Evolutionary conservation across 2,329 filamentous ascomycete genomes (phyloP).

Genomic region (Fusarium subtropicale): DNA sequence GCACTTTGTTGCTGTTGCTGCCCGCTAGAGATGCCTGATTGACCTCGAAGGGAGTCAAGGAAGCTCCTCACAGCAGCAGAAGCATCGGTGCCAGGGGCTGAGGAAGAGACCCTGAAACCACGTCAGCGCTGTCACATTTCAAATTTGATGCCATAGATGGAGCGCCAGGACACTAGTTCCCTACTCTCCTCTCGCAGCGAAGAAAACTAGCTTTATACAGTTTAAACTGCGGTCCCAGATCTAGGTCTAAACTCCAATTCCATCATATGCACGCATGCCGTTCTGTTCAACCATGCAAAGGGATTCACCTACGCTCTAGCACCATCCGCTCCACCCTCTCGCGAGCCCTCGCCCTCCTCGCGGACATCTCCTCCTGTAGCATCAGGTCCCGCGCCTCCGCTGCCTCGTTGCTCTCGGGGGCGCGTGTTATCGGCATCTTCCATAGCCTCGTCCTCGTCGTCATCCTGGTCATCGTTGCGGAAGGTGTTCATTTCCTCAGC

Average conservation of each 20-base stretch:
- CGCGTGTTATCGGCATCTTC: conserved; percentile 75
- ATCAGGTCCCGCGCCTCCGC: conserved; percentile 84
- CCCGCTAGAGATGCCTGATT: conserved; percentile 55
- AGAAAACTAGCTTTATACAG: conserved; percentile 51
- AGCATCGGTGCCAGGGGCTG: conserved; percentile 77
- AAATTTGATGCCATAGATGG: conserved; percentile 38
- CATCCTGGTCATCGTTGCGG: conserved; percentile 60
- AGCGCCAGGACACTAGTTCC: conserved; percentile 45
- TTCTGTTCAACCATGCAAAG: conserved; percentile 48
- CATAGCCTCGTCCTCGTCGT: conserved; percentile 65
- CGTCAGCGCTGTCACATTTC: conserved; percentile 57
- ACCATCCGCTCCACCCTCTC: conserved; percentile 95
- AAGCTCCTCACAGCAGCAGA: conserved; percentile 87
- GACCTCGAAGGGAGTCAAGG: conserved; percentile 80
- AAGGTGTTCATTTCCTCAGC: conserved; percentile 76
- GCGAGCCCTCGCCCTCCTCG: conserved; percentile 86
- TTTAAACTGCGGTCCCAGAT: conserved; percentile 45
- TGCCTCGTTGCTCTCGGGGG: conserved; percentile 67
- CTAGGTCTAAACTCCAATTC: conserved; percentile 38
- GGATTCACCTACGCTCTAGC: conserved; percentile 95
- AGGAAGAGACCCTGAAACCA: conserved; percentile 67
- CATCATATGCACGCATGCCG: conserved; percentile 40
- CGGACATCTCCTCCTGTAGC: conserved; percentile 92
- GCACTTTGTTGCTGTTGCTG: conserved; percentile 50
- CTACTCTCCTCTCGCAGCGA: conserved; percentile 47